Base-by-base conservation (phyloP, 768 basidiomycete genomes). In the Gymnopilus dilepis region DNA sequence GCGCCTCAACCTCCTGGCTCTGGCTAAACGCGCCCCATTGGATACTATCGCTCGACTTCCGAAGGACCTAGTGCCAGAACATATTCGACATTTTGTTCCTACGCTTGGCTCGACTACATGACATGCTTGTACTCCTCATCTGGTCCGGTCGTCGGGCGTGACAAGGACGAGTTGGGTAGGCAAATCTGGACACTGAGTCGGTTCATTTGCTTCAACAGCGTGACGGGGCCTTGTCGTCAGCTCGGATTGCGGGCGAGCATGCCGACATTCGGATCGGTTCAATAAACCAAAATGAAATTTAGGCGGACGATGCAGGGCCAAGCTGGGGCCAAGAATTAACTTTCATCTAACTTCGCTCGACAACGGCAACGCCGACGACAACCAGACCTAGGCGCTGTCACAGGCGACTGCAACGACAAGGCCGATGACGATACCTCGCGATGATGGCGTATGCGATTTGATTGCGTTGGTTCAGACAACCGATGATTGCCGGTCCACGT, bases 11-110 rank as follows among this genome's bases (percentile, higher is more conserved):
- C 77, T 94, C 28, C 80, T 94, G 26, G 90, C 91, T 1, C 78
- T 94, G 33, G 88, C 89, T 59, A 91, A 92, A 69, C 83, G 90
- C 6, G 90, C 90, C 9, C 92, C 92, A 1, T 69, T 92, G 62
- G 88, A 91, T 66, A 86, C 82, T 60, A 88, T 91, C 56, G 87
- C 86, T 15, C 79, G 78, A 30, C 69, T 91, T 40, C 88, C 88
- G 8, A 76, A 81, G 41, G 86, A 88, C 45, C 72, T 91, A 48
- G 87, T 91, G 1, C 89, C 88, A 2, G 85, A 86, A 65, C 80
- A 84, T 66, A 84, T 91, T 56, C 80, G 88, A 52, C 79, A 80
- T 65, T 83, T 85, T 61, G 85, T 91, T 12, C 89, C 89, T 19
- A 87, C 84, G 0, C 69, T 82, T 19, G 74, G 73, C 21, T 65